phyloP scores from a whole-genome alignment of 164 flowering plant species.

The Tinospora cordifolia region DNA sequence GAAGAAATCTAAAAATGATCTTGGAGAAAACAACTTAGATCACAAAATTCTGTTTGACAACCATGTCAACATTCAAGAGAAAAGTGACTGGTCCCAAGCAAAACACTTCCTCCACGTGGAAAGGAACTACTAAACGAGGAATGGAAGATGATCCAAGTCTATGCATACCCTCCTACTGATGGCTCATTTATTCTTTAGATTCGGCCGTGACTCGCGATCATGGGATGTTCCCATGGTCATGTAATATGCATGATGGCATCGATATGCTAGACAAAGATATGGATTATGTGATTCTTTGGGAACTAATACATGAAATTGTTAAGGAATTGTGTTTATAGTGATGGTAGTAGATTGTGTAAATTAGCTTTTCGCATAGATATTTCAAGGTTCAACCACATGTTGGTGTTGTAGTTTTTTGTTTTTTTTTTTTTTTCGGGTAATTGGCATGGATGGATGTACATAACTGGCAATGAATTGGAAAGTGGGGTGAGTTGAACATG shows the following conservation, averaged over 20 bases:
- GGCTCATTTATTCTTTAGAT: conserved; percentile 38
- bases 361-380: neutral
- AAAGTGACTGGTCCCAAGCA: conserved; percentile 19
- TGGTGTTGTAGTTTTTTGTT: no score
- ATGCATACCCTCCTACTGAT: conserved; percentile 40
- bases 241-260: conserved; percentile 36
- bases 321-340: conserved; percentile 30
- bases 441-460: neutral
- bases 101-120: conserved; percentile 32
- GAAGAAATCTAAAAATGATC: conserved; percentile 17
- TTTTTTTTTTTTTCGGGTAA: neutral
- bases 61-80: conserved; percentile 35
- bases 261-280: conserved; percentile 43
- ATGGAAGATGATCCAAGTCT: conserved; percentile 40
- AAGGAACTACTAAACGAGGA: conserved; percentile 42
- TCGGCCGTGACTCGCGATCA: conserved; percentile 44
- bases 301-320: conserved; percentile 53
- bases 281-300: conserved; percentile 45
- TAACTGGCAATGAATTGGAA: no score
- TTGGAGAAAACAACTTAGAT: conserved; percentile 24
- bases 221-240: conserved; percentile 37
- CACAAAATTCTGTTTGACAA: conserved; percentile 54
- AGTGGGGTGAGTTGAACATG: neutral
- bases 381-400: neutral
- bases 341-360: conserved; percentile 5